Evolutionary conservation across 148 eudicot species (phyloP), one percentile per base, ranked within the genome.

Genomic region (Dysphania ambrosioides): DNA sequence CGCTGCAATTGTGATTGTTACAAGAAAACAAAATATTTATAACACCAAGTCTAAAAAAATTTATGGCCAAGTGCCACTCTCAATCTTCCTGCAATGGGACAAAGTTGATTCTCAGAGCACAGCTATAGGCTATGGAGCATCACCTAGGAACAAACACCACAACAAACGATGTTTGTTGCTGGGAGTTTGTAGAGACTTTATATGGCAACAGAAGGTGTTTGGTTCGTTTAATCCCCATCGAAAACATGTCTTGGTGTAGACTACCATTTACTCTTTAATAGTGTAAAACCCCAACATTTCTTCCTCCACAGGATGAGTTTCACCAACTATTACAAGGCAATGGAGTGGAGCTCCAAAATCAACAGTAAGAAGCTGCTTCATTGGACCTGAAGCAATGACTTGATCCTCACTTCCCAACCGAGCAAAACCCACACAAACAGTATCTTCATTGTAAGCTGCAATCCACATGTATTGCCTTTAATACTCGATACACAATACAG

Each of bases 261-360:
- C 13, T 15, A 29, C 44, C 77, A 57, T 47, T 49, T 72, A 75
- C 30, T 72, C 79, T 66, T 77, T 76, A 8, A 70, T 18, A 1
- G 69, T 74, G 78, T 79, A 91, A 66, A 89, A 93, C 10, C 80
- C 75, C 75, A 93, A 81, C 97, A 93, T 91, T 83, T 93, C 93
- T 72, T 88, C 87, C 76, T 93, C 98, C 13, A 93, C 68, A 0
- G 93, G 97, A 71, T 93, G 97, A 66, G 93, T 91, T 72, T 91
- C 85, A 7, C 93, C 95, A 44, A 80, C 90, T 72, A 91, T 89
- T 21, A 85, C 89, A 47, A 93, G 82, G 73, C 95, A 93, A 68
- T 91, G 97, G 40, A 93, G 82, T 49, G 98, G 98, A 41, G 86
- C 77, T 24, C 98, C 98, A 42, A 95, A 95, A 32, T 92, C 92